Base-by-base conservation (phyloP, 805 yeast genomes). In the Lachancea mirantina region DNA sequence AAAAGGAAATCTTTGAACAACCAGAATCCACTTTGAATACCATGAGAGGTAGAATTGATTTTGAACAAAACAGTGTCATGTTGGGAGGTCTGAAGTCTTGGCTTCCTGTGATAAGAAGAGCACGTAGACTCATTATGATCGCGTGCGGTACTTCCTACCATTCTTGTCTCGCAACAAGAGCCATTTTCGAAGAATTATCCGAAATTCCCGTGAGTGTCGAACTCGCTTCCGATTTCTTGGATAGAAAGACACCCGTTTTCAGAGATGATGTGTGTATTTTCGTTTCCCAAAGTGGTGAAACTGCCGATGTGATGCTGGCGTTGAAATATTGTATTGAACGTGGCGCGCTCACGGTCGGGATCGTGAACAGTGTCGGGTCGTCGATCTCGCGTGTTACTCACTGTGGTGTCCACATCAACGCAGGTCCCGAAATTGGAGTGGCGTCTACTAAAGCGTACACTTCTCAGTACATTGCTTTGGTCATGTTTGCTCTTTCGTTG, bases 81-180 rank as follows among this genome's bases (percentile, higher is more conserved):
- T 70, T 92, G 40, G 98, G 98, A 54, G 99, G 99, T 24, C 71
- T 92, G 52, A 76, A 81, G 47, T 70, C 81, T 10, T 84, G 78
- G 72, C 68, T 92, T 42, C 77, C 92, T 18, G 83, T 92, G 28
- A 84, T 92, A 42, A 76, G 97, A 65, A 77, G 96, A 55, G 87
- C 96, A 49, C 78, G 96, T 65, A 77, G 98, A 63, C 73, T 92
- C 50, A 84, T 88, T 39, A 92, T 92, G 97, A 84, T 92, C 65
- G 99, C 98, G 2, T 92, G 99, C 67, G 99, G 99, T 67, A 92
- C 99, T 5, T 92, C 98, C 0, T 92, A 88, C 59, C 98, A 92
- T 64, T 92, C 98, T 11, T 92, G 99, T 68, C 65, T 92, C 57
- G 98, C 98, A 14, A 89, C 95, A 14, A 78, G 99, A 63, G 83